Base-by-base conservation (phyloP, 345 rosid species). In the Pistacia integerrima region DNA sequence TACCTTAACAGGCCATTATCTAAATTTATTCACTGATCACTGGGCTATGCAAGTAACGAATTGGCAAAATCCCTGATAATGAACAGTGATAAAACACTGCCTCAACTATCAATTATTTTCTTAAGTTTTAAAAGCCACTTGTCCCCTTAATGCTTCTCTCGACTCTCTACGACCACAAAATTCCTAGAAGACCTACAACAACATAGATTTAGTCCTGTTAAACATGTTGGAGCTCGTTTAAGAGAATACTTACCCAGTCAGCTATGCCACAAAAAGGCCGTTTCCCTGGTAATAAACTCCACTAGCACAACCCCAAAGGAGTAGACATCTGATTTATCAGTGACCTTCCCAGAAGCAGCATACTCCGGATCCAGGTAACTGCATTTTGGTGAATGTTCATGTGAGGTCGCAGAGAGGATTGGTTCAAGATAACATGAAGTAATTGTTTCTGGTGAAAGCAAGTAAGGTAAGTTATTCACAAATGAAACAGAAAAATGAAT, bases 341-440 rank as follows among this genome's bases (percentile, higher is more conserved):
- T 85, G 18, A 94, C 88, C 83, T 93, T 91, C 33, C 98, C 97
- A 10, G 94, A 88, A 41, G 97, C 82, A 38, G 97, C 97, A 86
- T 94, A 94, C 74, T 94, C 98, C 2, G 98, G 98, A 71, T 97
- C 97, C 84, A 94, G 65, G 88, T 94, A 94, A 74, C 98, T 91
- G 85, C 76, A 79, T 44, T 41, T 35, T 1, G 59, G 9, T 58
- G 49, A 77, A 49, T 33, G 61, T 59, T 48, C 68, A 69, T 72
- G 58, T 61, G 76, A 75, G 68, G 58, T 17, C 65, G 35, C 4
- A 30, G 8, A 55, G 46, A 10, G 46, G 52, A 55, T 1, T n/a
- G 57, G 14, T 67, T 71, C 46, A 46, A 33, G 20, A 60, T 3
- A 17, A 41, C 6, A 25, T 28, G 1, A 55, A 55, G 62, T 18